phyloP scores from a whole-genome alignment of 331 rosid species.

The Stylosanthes scabra region DNA sequence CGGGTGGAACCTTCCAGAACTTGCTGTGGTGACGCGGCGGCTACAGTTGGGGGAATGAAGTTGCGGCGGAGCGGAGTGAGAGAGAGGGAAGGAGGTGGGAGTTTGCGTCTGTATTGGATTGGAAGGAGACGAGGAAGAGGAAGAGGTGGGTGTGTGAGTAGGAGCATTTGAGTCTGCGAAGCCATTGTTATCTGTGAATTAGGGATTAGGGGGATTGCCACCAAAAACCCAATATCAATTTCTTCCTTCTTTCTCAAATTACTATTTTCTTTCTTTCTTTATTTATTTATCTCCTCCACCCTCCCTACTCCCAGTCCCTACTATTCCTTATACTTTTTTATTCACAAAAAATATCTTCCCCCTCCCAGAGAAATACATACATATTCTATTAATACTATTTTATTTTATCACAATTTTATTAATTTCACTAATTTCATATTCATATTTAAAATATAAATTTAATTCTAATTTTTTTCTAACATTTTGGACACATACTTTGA shows the following conservation, averaged over 20 bases:
- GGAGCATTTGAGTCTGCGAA: neutral
- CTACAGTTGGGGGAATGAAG: neutral
- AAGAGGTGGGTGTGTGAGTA: neutral
- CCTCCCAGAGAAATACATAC: too few species aligned
- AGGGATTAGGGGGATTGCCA: slow-evolving; percentile 8
- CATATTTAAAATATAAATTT: too few species aligned
- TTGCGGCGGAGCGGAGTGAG: neutral
- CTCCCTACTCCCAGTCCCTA: too few species aligned
- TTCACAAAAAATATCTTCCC: too few species aligned
- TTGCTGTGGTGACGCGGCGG: neutral
- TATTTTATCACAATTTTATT: too few species aligned
- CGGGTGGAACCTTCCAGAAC: slow-evolving; percentile 38
- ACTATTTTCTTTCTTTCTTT: neutral
- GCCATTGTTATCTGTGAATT: slow-evolving; percentile 2
- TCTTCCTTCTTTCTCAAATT: neutral
- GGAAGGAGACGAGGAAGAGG: neutral
- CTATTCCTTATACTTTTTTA: too few species aligned
- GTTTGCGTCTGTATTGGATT: neutral
- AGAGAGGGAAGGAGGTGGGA: neutral
- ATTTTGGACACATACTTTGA: too few species aligned
- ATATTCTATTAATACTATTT: too few species aligned
- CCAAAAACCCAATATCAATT: neutral
- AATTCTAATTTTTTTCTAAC: too few species aligned
- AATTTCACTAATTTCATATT: too few species aligned
- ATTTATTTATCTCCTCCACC: too few species aligned